Base-by-base conservation (phyloP, 192 early-diverging fungal species). In the Dispira parvispora region DNA sequence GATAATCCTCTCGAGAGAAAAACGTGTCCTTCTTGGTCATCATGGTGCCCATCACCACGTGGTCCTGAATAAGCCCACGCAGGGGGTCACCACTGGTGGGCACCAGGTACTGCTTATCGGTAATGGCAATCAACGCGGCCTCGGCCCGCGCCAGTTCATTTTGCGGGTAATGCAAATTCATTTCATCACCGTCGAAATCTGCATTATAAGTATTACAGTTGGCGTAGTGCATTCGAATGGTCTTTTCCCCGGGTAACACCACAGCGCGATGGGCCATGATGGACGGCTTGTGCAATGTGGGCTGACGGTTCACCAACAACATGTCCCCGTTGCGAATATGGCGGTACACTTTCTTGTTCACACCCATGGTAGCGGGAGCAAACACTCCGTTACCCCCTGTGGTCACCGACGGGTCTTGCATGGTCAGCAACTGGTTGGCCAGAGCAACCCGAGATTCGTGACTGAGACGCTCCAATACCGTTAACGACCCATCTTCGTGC, bases 121-220 rank as follows among this genome's bases (percentile, higher is more conserved):
- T 94, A 54, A 86, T 86, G 57, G 93, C 94, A 69, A 99, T 98
- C 73, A 92, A 69, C 71, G 86, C 86, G 47, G 94, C 91, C 77
- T 99, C 97, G 26, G 97, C 87, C 56, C 95, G 83, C 6, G 91
- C 97, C 47, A 90, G 76, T 72, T 98, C 94, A 76, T 90, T 97
- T 73, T 99, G 97, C 46, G 95, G 94, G 72, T 98, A 99, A 81
- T 99, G 97, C 65, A 95, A 85, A 78, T 99, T 99, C 97, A 99
- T 99, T 78, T 99, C 97, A 78, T 98, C 97, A 68, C 97, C 97
- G 73, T 99, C 97, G 81, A 99, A 99, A 84, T 99, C 97, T 63
- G 94, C 94, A 75, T 89, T 89, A 56, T 91, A 92, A 28, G 90
- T 84, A 69, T 90, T 88, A 72, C 88, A 83, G 71, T 86, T 94